Conservation (phyloP, 192 early-diverging fungal species). For the Ambispora gerdemannii region DNA sequence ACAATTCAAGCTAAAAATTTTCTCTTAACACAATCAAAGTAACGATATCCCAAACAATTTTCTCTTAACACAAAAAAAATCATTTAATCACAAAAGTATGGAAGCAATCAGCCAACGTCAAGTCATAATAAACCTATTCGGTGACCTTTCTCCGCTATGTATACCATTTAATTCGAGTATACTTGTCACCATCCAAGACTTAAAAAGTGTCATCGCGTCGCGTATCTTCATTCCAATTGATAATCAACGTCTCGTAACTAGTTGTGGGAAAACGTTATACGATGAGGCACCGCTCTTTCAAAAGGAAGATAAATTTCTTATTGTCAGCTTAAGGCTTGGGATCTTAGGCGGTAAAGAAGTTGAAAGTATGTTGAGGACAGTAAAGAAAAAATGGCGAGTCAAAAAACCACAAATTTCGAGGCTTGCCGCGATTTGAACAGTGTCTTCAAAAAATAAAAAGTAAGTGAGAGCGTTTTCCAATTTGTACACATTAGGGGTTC, state of each 20-base stretch:
- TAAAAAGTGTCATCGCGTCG: not conserved
- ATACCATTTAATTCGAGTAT: not conserved
- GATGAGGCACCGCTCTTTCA: not conserved
- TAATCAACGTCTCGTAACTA: not conserved
- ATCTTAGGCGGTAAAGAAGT: conserved; percentile 87
- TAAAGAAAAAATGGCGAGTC: conserved; percentile 81
- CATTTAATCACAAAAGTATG: too few relatives aligned
- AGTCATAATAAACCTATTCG: conserved; percentile 1
- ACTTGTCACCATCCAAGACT: not conserved
- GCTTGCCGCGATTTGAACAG: conserved; percentile 91
- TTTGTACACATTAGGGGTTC: too few relatives aligned
- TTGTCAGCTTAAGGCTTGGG: conserved; percentile 49
- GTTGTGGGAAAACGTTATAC: not conserved
- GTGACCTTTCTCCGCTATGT: conserved; percentile 7
- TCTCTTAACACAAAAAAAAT: too few relatives aligned
- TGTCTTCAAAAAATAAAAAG: too few relatives aligned
- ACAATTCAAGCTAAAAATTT: too few relatives aligned
- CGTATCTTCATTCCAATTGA: not conserved
- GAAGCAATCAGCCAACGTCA: too few relatives aligned
- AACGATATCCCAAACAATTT: too few relatives aligned
- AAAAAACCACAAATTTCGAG: conserved; percentile 91
- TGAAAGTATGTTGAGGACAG: conserved; percentile 88
- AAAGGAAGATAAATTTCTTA: conserved; percentile 1
- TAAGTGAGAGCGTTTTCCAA: too few relatives aligned
- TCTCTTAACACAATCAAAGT: too few relatives aligned